Base-by-base conservation (phyloP, 164 flowering plant species). In the Berberis thunbergii region DNA sequence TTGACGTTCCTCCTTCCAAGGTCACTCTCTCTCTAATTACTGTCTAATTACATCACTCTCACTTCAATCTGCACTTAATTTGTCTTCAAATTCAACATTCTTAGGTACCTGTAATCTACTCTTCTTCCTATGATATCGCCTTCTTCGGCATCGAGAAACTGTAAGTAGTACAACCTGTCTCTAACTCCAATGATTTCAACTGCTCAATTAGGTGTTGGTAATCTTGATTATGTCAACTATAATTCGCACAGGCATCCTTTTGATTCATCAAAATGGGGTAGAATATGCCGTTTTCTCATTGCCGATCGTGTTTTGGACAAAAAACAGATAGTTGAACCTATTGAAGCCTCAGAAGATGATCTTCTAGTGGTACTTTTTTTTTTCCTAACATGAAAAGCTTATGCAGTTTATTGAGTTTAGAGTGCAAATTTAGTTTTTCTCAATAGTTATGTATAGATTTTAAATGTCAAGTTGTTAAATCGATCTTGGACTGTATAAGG, bases 211-310 rank as follows among this genome's bases (percentile, higher is more conserved):
- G 6, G 1, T 57, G 11, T 54, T 40, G 49, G 46, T 26, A 8
- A 9, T 40, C 8, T 65, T 40, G 45, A 9, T n/a, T 70, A 4
- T 39, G 7, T 48, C 49, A 57, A 10, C 6, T 54, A 1, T 41
- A 12, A 54, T 58, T 54, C 43, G n/a, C 77, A 64, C 61, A 94
- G 99, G 85, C 99, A 94, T 62, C 97, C 97, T 7, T 94, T 94
- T 83, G 99, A 94, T 78, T 87, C 99, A 57, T 80, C 87, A 39
- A 94, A 94, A 75, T 94, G 99, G 98, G 93, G 96, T 43, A 92
- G 91, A 4, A 76, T 94, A 57, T 88, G 95, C 63, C 70, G 59
- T 53, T 91, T 87, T 66, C 89, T 91, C 26, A 66, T 73, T 42
- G 53, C 55, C 0, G 87, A 78, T 70, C 80, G 84, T 66, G 75